phyloP scores from a whole-genome alignment of 2,329 filamentous ascomycete genomes.

The Epichloe sibirici region DNA sequence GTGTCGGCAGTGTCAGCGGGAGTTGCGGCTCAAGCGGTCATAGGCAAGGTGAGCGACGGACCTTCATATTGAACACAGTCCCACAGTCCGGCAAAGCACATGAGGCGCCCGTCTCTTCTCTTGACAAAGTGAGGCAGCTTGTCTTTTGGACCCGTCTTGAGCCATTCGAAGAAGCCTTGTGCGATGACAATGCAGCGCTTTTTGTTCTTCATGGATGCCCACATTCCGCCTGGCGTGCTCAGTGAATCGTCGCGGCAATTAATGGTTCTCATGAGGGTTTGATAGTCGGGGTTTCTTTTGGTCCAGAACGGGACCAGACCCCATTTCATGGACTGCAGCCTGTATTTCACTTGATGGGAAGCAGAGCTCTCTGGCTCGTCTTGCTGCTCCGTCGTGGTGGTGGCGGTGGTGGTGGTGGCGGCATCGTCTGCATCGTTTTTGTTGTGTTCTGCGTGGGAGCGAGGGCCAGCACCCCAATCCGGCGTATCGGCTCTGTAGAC shows the following conservation, averaged over 20 bases:
- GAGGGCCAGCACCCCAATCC: slow-evolving; percentile 42
- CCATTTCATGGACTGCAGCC: slow-evolving; percentile 91
- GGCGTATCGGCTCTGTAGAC: slow-evolving; percentile 71
- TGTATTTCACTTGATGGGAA: slow-evolving; percentile 46
- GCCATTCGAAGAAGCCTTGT: slow-evolving; percentile 94
- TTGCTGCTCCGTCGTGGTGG: background rate
- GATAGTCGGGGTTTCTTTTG: slow-evolving; percentile 68
- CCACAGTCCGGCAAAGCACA: slow-evolving; percentile 89
- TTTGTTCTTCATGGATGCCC: slow-evolving; percentile 78
- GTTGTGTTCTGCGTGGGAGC: slow-evolving; percentile 7
- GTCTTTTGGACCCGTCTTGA: slow-evolving; percentile 64
- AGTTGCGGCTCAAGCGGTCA: too few species aligned
- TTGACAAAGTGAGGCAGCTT: slow-evolving; percentile 78
- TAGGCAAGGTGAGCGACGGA: background rate
- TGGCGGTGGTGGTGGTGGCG: too few species aligned
- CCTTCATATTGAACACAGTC: slow-evolving; percentile 76
- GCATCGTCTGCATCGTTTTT: background rate
- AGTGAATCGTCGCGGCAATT: slow-evolving; percentile 91
- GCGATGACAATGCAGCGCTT: slow-evolving; percentile 83
- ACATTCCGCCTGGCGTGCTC: slow-evolving; percentile 66
- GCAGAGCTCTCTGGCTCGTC: background rate
- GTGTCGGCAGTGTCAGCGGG: background rate
- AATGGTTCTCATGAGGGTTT: slow-evolving; percentile 73
- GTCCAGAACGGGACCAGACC: slow-evolving; percentile 91
- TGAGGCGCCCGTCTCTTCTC: slow-evolving; percentile 67